Base-by-base conservation (phyloP, 306 rosid species). In the Albizia julibrissin region DNA sequence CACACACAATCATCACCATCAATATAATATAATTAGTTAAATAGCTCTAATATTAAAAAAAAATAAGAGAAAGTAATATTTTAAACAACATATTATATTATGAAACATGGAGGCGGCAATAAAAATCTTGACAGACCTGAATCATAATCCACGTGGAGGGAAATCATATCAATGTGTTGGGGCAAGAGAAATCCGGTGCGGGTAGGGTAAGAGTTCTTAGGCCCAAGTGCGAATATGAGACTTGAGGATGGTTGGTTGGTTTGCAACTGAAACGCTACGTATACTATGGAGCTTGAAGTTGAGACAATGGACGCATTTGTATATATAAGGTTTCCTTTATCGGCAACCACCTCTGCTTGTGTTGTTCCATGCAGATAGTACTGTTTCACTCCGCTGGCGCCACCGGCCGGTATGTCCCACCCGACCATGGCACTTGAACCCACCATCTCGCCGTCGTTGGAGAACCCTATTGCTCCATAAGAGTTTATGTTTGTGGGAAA, bases 391-490 rank as follows among this genome's bases (percentile, higher is more conserved):
- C 79, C 54, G 0, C 54, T 65, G 1, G 12, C 33, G 3, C 5
- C 27, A 54, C 81, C 78, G 13, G 24, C 5, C 0, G 24, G 40
- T 1, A n/a, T 9, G 31, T 47, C 31, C 87, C 87, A 84, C 79
- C 75, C 84, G 19, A 75, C 76, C 1, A 76, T 5, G 26, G 87
- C 84, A 14, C 50, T 52, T 0, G 88, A 85, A 56, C 77, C 80
- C 66, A 77, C 82, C 88, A 85, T 85, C 22, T 9, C 46, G 5
- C 88, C 88, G 68, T 85, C 72, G 1, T 49, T 46, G 10, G 85
- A 81, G 72, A 81, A 81, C 50, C 85, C 87, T 43, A 85, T 77
- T 0, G 82, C 87, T 1, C 73, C 85, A 56, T 81, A 85, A 33
- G 77, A 74, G 0, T 77, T 85, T 81, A 56, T 72, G 68, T 64